These are phyloP conservation scores for Leccinum sublutescens DNA, from an alignment of 768 basidiomycete species.

Conservation along the genomic window DNA sequence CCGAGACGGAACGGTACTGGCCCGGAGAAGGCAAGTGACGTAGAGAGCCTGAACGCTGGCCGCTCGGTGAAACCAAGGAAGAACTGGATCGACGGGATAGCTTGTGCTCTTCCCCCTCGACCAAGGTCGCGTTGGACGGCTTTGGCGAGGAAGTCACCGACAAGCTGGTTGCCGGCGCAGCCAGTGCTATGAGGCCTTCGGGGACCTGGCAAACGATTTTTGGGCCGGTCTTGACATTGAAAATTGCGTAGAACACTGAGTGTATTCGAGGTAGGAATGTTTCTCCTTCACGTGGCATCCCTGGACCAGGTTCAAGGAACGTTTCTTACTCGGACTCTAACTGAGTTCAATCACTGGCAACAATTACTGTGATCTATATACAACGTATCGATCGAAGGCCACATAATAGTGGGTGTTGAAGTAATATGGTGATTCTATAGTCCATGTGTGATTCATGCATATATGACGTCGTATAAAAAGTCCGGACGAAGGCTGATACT, in stretches of 20 bases:
- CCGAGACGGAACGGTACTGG: conserved; percentile 47
- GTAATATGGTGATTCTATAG: conserved; percentile 3
- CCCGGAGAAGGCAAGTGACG: conserved; percentile 41
- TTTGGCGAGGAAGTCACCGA: conserved; percentile 35
- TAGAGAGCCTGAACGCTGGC: conserved; percentile 43
- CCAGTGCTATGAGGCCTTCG: conserved; percentile 73
- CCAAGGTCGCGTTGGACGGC: conserved; percentile 29
- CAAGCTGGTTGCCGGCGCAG: conserved; percentile 31
- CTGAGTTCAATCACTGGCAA: not conserved
- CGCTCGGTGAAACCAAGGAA: conserved; percentile 47
- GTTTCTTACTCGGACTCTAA: not conserved
- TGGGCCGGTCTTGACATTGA: conserved; percentile 82
- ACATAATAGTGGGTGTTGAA: not conserved
- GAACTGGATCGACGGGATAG: conserved; percentile 53
- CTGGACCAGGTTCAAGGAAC: not conserved
- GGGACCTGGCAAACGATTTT: conserved; percentile 94
- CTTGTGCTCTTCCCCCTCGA: conserved; percentile 36
- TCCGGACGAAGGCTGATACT: conserved; percentile 3
- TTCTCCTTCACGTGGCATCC: conserved; percentile 49
- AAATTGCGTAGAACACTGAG: conserved; percentile 92
- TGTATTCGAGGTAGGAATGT: conserved; percentile 78
- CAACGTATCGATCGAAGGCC: not conserved
- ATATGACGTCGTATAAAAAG: conserved; percentile 9
- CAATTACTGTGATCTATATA: not conserved
- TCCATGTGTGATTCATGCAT: conserved; percentile 19